Conservation (phyloP, 768 basidiomycete genomes). For the Postia placenta region DNA sequence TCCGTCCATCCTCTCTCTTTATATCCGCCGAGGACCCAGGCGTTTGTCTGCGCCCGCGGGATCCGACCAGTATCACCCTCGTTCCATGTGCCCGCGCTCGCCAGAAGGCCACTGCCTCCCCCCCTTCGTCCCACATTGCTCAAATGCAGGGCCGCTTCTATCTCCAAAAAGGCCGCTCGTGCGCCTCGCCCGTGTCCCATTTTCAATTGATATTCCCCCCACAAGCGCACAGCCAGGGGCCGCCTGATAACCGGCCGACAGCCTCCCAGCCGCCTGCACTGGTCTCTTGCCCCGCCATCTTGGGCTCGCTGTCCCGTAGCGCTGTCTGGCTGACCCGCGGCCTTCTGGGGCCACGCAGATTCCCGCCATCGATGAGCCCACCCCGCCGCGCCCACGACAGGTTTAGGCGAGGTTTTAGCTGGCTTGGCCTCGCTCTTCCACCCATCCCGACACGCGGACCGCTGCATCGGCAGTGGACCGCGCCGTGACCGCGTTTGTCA, state of each 20-base stretch:
- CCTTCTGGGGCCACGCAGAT: neutral
- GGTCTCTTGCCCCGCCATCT: too few species aligned
- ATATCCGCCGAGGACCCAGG: constrained; percentile 4
- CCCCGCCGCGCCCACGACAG: too few species aligned
- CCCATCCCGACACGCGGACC: too few species aligned
- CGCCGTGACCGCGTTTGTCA: neutral
- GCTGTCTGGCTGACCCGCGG: neutral
- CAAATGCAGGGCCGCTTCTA: too few species aligned
- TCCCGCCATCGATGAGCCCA: neutral
- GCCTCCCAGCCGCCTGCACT: neutral
- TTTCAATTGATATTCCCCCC: neutral
- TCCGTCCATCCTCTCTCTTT: neutral
- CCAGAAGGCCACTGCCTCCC: neutral
- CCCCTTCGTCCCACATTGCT: neutral
- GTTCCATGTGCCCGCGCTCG: neutral
- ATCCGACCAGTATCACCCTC: neutral
- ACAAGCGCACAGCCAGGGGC: neutral
- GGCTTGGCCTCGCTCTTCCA: too few species aligned
- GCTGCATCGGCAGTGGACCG: neutral
- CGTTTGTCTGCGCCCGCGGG: neutral
- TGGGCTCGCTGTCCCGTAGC: too few species aligned
- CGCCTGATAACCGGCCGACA: neutral
- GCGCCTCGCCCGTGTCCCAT: neutral
- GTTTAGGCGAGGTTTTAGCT: too few species aligned
- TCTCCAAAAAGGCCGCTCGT: neutral